Evolutionary conservation across 1,284 basidiomycete genomes (phyloP), one percentile per base, ranked within the genome.

Genomic region (Ustilago lituana): DNA sequence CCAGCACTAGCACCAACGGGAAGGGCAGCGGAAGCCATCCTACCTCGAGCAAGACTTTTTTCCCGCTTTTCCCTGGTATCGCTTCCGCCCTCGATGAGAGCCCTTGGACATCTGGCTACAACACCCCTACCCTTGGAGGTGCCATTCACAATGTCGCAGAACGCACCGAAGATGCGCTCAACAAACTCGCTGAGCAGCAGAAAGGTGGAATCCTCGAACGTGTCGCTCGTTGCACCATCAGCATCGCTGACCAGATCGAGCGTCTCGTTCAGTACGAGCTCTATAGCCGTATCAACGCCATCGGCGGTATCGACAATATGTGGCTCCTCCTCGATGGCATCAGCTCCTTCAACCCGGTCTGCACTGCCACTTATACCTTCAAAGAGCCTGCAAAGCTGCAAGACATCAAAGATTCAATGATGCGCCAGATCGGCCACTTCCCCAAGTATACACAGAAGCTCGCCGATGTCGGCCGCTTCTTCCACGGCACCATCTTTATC

Each of bases 381-480:
- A 64, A 67, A 8, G 20, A 70, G 4, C 60, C 66, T 2, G 31
- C 71, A 11, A 51, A 65, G 20, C 47, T 66, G 20, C 49, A 62
- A 4, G 45, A 60, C 7, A 39, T 78, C 32, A 38, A 64, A 11
- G 58, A 59, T 4, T 62, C 70, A 10, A 45, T 77, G 36, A 12
- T 33, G 2, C 38, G 49, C 14, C 76, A 77, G 56, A 57, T 63
- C 19, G 55, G 56, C 4, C 47, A 57, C 14, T 81, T 80, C 41
- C 79, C 79, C 22, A 74, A 74, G 35, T 81, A 80, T 45, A 61
- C 41, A n/a, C 66, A 76, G 45, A 70, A 63, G 32, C 55, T 81
- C 8, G 57, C 66, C 26, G 63, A 77, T 41, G 44, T 56, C 11
- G 65, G 65, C 11, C 46, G 76, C 5, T 55, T 69, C 41, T 80